Evolutionary conservation across 306 rosid genomes (phyloP), one percentile per base, ranked within the genome.

Genomic region (Begonia fuchsioides): DNA sequence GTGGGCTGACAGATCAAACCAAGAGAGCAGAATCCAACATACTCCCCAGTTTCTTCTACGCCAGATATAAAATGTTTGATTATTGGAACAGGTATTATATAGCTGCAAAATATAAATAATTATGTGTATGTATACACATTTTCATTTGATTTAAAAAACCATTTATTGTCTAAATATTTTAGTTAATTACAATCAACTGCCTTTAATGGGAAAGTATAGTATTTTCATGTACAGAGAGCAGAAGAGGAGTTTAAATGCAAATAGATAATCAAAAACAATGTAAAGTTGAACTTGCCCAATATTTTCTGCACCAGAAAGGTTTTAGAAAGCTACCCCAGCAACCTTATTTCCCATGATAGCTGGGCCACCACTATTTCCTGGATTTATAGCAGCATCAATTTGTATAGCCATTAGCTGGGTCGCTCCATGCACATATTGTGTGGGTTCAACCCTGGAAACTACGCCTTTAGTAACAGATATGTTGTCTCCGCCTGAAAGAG

Each of bases 301-400:
- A 67, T 87, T 87, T 68, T 87, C 94, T 40, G 94, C 94, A 53
- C 92, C 92, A n/a, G 96, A 77, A 63, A 87, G 96, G 64, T 87
- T 87, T 72, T 87, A 94, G 67, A 87, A 87, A 55, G 96, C 96
- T 41, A 87, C 96, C 15, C 96, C 94, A 46, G 80, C 92, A 68
- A 87, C 96, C 63, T 69, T 83, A 41, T 67, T 80, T 51, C 79
- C 76, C 92, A 77, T 87, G 60, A 87, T 75, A 9, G 93, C 96
- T 15, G 96, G 96, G 65, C 96, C 96, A 19, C 96, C 96, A 62
- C 96, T 83, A 74, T 87, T 87, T 50, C 96, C 94, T 5, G 96
- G 94, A 71, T 87, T 87, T 56, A 87, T 82, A 19, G 96, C 96
- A 13, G 96, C 94, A 68, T 87, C 96, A 14, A 87, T 87, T 57